phyloP scores from a whole-genome alignment of 768 basidiomycete species.

The Phlegmacium glaucopus region DNA sequence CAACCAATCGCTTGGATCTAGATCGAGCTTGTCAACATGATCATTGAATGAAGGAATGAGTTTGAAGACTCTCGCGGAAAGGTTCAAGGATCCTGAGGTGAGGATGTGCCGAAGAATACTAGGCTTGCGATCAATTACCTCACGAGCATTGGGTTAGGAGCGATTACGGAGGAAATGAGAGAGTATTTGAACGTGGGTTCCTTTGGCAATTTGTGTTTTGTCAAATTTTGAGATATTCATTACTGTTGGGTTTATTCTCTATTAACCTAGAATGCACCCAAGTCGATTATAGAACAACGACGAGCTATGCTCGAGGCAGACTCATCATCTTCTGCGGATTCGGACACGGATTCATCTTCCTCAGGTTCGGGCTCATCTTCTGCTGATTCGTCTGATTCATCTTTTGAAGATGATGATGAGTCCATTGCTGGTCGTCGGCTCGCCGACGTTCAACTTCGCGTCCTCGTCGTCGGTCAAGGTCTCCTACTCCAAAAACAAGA shows the following conservation, averaged over 20 bases:
- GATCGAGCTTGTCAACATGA: constrained; percentile 97
- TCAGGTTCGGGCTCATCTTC: constrained; percentile 29
- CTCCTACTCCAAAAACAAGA: constrained; percentile 5
- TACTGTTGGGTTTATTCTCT: neutral
- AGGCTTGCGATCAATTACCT: constrained; percentile 98
- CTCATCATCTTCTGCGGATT: constrained; percentile 41
- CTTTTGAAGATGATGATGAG: constrained; percentile 22
- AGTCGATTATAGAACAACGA: constrained; percentile 90
- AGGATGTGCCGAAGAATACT: constrained; percentile 95
- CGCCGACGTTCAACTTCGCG: constrained; percentile 19
- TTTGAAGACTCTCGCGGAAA: constrained; percentile 76
- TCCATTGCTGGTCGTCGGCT: constrained; percentile 18
- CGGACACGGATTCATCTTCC: constrained; percentile 24
- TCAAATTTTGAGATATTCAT: no score
- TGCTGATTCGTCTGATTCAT: constrained; percentile 22
- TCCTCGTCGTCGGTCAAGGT: constrained; percentile 16
- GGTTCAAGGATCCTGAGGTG: constrained; percentile 88
- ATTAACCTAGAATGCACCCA: constrained; percentile 74
- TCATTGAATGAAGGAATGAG: constrained; percentile 98
- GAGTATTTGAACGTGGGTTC: constrained; percentile 83
- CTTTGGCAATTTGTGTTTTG: no score
- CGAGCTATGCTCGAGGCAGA: constrained; percentile 81
- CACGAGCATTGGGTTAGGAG: constrained; percentile 89
- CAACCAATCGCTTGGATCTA: constrained; percentile 22
- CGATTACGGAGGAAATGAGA: constrained; percentile 93